Percentiles rank a stretch among this genome's conserved stretches.
These are phyloP conservation scores for Fusarium caatingaense DNA, from an alignment of 2,329 filamentous ascomycete genomes.

Conservation along the genomic window DNA sequence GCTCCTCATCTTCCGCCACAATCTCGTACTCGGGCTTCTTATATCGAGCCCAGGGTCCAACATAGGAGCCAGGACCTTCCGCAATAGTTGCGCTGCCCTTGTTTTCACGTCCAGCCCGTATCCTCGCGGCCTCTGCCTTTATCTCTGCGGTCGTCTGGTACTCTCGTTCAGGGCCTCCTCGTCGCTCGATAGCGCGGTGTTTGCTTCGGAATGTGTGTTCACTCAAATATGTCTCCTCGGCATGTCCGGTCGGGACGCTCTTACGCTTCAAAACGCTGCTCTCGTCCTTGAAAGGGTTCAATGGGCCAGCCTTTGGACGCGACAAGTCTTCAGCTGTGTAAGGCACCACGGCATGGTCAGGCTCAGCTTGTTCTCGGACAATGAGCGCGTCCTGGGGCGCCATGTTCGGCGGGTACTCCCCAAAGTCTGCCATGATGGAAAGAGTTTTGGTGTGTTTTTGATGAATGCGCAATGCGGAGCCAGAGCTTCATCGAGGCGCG, in stretches of 20 bases:
- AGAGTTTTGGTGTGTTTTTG: background rate
- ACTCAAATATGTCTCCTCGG: slow-evolving; percentile 88
- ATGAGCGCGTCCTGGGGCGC: slow-evolving; percentile 72
- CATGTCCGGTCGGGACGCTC: slow-evolving; percentile 85
- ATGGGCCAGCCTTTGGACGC: slow-evolving; percentile 73
- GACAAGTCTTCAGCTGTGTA: slow-evolving; percentile 80
- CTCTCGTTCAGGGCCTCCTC: slow-evolving; percentile 67
- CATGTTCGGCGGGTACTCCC: slow-evolving; percentile 74
- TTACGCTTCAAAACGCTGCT: slow-evolving; percentile 75
- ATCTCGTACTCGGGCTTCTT: slow-evolving; percentile 78
- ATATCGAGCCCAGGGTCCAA: slow-evolving; percentile 95
- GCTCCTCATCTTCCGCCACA: slow-evolving; percentile 77
- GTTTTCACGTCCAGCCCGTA: slow-evolving; percentile 80
- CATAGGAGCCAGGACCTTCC: slow-evolving; percentile 87
- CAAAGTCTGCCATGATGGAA: slow-evolving; percentile 67
- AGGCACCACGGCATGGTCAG: slow-evolving; percentile 70
- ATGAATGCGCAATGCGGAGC: slow-evolving; percentile 24
- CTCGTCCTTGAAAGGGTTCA: slow-evolving; percentile 79
- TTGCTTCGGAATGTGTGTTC: slow-evolving; percentile 91
- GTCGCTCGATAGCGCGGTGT: slow-evolving; percentile 83
- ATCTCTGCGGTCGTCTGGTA: slow-evolving; percentile 64
- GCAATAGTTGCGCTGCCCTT: slow-evolving; percentile 87
- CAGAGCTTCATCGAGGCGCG: slow-evolving; percentile 21
- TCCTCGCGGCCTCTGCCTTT: slow-evolving; percentile 76
- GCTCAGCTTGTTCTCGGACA: slow-evolving; percentile 64